Percentiles rank a stretch among this genome's conserved stretches.
Conservation (phyloP, 345 rosid genomes). For the Xanthoceras sorbifolium region DNA sequence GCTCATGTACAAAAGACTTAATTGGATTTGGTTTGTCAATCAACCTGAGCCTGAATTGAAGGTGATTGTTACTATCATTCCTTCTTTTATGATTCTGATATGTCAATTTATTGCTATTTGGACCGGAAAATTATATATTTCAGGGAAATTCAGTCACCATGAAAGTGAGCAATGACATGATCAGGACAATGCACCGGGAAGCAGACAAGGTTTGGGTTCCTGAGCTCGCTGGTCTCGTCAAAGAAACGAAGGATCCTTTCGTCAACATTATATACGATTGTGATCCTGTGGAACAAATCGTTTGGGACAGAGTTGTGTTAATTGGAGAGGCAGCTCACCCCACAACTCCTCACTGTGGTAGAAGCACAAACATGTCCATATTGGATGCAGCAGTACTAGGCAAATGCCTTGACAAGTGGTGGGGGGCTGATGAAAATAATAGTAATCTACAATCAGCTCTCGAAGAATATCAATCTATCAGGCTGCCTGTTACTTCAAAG, state of each 20-base stretch:
- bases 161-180: constrained; percentile 56
- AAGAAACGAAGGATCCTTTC: constrained; percentile 70
- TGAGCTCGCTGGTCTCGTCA: constrained; percentile 55
- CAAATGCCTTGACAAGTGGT: constrained; percentile 52
- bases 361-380: constrained; percentile 83
- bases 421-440: constrained; percentile 45
- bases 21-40: constrained; percentile 74
- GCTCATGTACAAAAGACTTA: constrained; percentile 52
- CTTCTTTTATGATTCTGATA: too few species aligned
- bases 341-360: constrained; percentile 60
- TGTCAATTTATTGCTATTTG: neutral
- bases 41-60: constrained; percentile 65
- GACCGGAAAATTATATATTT: neutral
- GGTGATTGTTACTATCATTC: constrained; percentile 35
- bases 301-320: constrained; percentile 59
- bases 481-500: constrained; percentile 53
- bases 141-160: constrained; percentile 70
- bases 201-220: constrained; percentile 70
- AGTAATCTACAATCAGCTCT: constrained; percentile 51
- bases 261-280: constrained; percentile 68
- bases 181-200: constrained; percentile 50
- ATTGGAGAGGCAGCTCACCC: constrained; percentile 89
- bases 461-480: constrained; percentile 58
- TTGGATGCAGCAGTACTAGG: constrained; percentile 68
- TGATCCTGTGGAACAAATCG: constrained; percentile 52